Evolutionary conservation across 202 grass and related monocot genomes (phyloP), one percentile per base, ranked within the genome.

Genomic region (Carex arenaria): DNA sequence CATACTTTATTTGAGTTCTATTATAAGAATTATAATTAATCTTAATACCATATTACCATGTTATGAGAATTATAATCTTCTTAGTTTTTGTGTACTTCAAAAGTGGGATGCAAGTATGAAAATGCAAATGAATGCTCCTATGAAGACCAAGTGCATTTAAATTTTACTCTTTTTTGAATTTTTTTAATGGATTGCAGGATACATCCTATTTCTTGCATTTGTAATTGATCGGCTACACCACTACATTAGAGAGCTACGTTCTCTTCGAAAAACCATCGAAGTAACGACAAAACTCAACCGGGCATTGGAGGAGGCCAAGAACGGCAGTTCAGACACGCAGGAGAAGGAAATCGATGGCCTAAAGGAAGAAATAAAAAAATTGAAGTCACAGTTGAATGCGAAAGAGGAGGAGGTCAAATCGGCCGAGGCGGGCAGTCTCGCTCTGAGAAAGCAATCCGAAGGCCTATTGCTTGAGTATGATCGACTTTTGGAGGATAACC

Each of bases 221-320:
- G 72, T 92, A 82, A 90, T 92, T 79, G 93, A 95, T 42, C 62
- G 93, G 23, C 73, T 95, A 47, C 93, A 95, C 86, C 90, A 92
- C 83, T 95, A 95, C 62, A 95, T 95, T 26, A 92, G 93, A 87
- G 86, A 92, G 71, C 62, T 92, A 30, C 70, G 93, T 28, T 53
- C 23, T 3, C 81, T 89, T 63, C 90, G 84, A 61, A 95, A 95
- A 89, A 89, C 62, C 57, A 87, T 87, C 79, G 93, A 92, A 72
- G 88, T 79, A 72, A 83, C 88, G 32, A 89, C 84, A 45, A 92
- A 92, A 78, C 93, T 90, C 63, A 89, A 86, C 57, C 43, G 69
- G 56, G 64, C 43, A 51, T 64, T 94, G 60, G 93, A 94, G 85
- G 93, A 92, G 88, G 82, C 90, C 65, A 95, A 92, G 73, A 82